Evolutionary conservation across 2,329 filamentous ascomycete species (phyloP).

Genomic region (Tolypocladium paradoxum): DNA sequence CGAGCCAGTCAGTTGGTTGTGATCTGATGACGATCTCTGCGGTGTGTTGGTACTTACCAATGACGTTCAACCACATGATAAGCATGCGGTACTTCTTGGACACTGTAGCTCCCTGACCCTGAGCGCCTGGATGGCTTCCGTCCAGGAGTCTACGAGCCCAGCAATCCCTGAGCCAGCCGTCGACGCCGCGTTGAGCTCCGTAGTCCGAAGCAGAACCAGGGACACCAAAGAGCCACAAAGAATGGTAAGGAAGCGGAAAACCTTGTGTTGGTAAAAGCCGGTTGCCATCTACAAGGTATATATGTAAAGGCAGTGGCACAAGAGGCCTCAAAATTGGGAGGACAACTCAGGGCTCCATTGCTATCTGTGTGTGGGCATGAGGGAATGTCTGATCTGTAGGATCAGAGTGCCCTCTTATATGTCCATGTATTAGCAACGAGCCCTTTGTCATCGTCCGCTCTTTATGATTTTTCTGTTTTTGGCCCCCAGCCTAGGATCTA

Average conservation of each 20-base stretch:
- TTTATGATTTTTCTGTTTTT: no score
- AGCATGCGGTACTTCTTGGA: conserved; percentile 12
- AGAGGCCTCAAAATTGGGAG: no score
- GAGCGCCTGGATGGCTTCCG: conserved; percentile 7
- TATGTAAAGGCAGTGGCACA: no score
- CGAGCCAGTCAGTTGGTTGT: background rate
- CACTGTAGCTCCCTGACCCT: conserved; percentile 8
- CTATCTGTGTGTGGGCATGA: no score
- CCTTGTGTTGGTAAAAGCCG: conserved; percentile 13
- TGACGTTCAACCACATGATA: conserved; percentile 10
- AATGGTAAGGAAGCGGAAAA: conserved; percentile 18
- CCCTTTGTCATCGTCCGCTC: no score
- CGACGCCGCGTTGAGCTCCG: conserved; percentile 13
- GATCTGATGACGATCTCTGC: no score
- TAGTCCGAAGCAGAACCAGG: conserved; percentile 15
- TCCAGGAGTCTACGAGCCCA: conserved; percentile 11
- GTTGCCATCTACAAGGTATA: conserved; percentile 4
- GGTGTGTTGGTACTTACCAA: conserved; percentile 4
- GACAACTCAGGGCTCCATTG: no score
- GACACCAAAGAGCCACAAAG: conserved; percentile 17
- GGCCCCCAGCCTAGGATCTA: no score
- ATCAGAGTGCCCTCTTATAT: no score
- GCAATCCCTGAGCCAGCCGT: conserved; percentile 23
- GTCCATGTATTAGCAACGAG: no score
- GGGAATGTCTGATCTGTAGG: no score